A percentile compares a stretch with the other conserved stretches of the same genome.
Conservation (phyloP, 2,329 filamentous ascomycete genomes). For the Apiospora malaysiana region DNA sequence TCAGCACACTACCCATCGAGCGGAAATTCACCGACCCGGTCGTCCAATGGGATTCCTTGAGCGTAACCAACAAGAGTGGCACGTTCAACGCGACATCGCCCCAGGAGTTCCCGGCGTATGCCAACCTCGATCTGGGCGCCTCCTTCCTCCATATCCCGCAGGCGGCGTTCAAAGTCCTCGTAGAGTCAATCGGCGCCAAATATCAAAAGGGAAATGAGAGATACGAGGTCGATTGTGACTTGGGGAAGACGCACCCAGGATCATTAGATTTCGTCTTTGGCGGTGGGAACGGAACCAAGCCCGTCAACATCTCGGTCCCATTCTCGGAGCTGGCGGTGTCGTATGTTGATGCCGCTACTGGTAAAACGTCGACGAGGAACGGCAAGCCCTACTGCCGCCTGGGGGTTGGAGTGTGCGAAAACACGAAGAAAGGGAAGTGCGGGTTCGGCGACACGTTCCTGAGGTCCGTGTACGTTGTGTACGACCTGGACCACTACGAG, state of each 20-base stretch:
- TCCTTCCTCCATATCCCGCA: conserved; percentile 18
- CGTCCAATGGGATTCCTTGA: conserved; percentile 14
- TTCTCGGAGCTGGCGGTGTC: conserved; percentile 20
- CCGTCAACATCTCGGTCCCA: conserved; percentile 12
- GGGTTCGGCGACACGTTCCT: conserved; percentile 20
- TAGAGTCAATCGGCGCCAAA: not conserved
- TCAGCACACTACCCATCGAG: conserved; percentile 11
- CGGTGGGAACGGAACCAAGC: conserved; percentile 5
- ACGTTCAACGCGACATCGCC: conserved; percentile 12
- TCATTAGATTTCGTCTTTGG: conserved; percentile 20
- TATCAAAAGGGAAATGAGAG: not conserved
- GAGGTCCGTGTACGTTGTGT: conserved; percentile 21
- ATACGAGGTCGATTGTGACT: conserved; percentile 16
- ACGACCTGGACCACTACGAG: conserved; percentile 19
- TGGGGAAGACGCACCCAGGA: not conserved
- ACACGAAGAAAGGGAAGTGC: conserved; percentile 8
- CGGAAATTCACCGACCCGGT: conserved; percentile 12
- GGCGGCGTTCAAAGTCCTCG: conserved; percentile 2
- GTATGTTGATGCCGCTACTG: not conserved
- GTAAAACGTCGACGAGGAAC: not conserved
- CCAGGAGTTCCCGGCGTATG: conserved; percentile 10
- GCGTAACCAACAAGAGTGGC: conserved; percentile 19
- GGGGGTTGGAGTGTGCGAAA: conserved; percentile 16
- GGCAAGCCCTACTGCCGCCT: conserved; percentile 13
- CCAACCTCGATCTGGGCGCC: conserved; percentile 17